Conservation (phyloP, 140 eudicot genomes). For the Artemisia princeps region DNA sequence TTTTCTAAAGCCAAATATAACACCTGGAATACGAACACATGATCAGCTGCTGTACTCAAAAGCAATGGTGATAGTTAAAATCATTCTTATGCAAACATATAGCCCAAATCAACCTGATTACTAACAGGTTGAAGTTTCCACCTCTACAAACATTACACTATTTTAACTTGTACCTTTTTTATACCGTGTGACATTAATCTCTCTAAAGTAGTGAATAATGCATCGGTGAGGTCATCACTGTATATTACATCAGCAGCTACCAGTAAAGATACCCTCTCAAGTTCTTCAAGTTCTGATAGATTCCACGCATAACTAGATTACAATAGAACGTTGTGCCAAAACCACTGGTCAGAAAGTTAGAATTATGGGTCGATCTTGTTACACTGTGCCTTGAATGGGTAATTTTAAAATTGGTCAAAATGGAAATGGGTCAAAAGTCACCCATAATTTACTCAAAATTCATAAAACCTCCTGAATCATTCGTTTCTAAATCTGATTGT, state of each 20-base stretch:
- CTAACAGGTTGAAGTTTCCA: no score
- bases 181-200: constrained; percentile 43
- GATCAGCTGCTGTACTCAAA: background rate
- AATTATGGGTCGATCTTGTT: no score
- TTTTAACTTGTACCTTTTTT: constrained; percentile 40
- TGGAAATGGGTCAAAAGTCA: background rate
- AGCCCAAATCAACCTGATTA: no score
- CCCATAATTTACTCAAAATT: background rate
- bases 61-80: no score
- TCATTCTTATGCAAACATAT: no score
- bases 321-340: background rate
- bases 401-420: background rate
- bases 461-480: no score
- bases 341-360: background rate
- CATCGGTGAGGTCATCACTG: constrained; percentile 83
- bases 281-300: constrained; percentile 54
- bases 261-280: constrained; percentile 57
- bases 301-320: constrained; percentile 61
- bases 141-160: background rate
- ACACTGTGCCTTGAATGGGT: no score
- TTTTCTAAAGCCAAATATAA: constrained; percentile 83
- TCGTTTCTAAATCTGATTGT: no score
- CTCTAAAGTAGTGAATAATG: constrained; percentile 54
- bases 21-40: constrained; percentile 34
- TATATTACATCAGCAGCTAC: constrained; percentile 95